phyloP scores from a whole-genome alignment of 2,329 filamentous ascomycete species.

The Rutstroemia sp. region DNA sequence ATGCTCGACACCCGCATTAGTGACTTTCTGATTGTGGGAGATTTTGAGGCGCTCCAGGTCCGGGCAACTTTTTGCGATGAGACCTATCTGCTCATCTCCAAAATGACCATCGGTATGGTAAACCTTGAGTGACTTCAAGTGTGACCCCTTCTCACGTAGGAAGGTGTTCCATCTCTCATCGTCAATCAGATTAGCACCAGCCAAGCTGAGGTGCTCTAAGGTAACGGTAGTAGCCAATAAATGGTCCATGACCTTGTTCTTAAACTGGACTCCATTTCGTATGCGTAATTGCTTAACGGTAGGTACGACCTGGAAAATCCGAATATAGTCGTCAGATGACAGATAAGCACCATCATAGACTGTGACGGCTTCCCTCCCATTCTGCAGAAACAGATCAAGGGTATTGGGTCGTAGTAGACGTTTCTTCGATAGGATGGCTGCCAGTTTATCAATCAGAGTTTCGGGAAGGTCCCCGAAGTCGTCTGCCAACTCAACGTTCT shows the following conservation, averaged over 20 bases:
- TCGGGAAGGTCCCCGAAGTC: constrained; percentile 53
- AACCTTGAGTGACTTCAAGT: constrained; percentile 64
- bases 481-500: constrained; percentile 55
- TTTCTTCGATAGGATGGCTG: constrained; percentile 52
- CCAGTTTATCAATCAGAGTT: constrained; percentile 49
- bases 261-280: constrained; percentile 85
- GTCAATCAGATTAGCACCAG: constrained; percentile 77
- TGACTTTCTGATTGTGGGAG: constrained; percentile 69
- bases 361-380: constrained; percentile 41
- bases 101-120: constrained; percentile 82
- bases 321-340: constrained; percentile 66
- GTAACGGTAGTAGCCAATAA: constrained; percentile 63
- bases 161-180: constrained; percentile 68
- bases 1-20: constrained; percentile 54
- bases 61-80: constrained; percentile 58
- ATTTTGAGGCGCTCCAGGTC: constrained; percentile 71
- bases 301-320: constrained; percentile 71
- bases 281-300: constrained; percentile 64
- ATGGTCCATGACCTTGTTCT: constrained; percentile 76
- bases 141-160: constrained; percentile 56
- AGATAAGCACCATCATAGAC: constrained; percentile 59
- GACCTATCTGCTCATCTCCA: constrained; percentile 58
- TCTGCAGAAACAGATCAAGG: constrained; percentile 49
- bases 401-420: constrained; percentile 48
- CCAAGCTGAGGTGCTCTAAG: constrained; percentile 68